Evolutionary conservation across 1,284 basidiomycete species (phyloP).

Genomic region (Heterobasidion irregulare): DNA sequence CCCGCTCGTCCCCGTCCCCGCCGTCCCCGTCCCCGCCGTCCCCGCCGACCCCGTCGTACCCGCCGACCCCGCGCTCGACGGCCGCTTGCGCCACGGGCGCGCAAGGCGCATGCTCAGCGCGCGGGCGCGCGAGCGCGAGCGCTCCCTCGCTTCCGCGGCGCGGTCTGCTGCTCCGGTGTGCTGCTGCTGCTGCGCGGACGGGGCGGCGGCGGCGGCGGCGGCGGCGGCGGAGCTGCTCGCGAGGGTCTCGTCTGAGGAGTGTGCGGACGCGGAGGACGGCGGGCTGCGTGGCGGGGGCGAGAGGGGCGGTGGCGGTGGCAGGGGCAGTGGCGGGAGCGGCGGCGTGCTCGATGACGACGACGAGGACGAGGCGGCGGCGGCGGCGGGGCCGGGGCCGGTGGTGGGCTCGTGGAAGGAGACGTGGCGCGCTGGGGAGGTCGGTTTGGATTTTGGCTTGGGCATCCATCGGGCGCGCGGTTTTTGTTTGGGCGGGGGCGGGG

Average conservation of each 20-base stretch:
- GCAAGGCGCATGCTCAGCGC: background rate
- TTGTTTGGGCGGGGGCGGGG: background rate
- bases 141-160: background rate
- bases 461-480: background rate
- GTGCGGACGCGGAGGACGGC: background rate
- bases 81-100: background rate
- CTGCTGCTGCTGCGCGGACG: background rate
- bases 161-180: too few species aligned
- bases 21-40: too few species aligned
- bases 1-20: background rate
- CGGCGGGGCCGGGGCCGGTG: background rate
- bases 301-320: conserved; percentile 1
- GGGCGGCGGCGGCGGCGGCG: too few species aligned
- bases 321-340: background rate
- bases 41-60: too few species aligned
- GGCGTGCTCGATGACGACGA: background rate
- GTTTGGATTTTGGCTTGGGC: background rate
- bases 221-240: background rate
- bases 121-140: background rate
- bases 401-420: conserved; percentile 6
- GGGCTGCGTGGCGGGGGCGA: background rate
- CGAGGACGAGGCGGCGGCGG: too few species aligned
- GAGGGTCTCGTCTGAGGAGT: background rate
- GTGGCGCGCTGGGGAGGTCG: background rate
- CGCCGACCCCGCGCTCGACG: background rate